phyloP scores from a whole-genome alignment of 805 yeast genomes.

The Ogataea dorogensis region DNA sequence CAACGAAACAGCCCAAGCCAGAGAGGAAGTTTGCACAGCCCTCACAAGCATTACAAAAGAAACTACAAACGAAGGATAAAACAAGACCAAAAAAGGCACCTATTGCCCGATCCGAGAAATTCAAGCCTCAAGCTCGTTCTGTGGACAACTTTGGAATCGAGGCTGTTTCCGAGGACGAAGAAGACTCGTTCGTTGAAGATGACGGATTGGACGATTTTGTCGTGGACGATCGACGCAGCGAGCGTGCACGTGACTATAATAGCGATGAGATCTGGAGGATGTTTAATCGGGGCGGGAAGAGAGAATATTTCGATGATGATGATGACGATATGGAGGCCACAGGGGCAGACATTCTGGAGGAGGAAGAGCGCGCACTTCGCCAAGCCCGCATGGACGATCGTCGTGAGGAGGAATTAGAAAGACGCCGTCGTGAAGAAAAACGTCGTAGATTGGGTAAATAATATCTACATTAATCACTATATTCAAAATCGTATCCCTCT shows the following conservation, averaged over 20 bases:
- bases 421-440: constrained; percentile 45
- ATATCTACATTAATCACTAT: constrained; percentile 29
- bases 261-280: constrained; percentile 89
- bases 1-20: constrained; percentile 1
- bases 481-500: constrained; percentile 47
- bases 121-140: neutral
- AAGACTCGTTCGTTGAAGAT: constrained; percentile 43
- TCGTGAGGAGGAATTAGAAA: constrained; percentile 63
- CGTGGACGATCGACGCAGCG: constrained; percentile 45
- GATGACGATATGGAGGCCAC: constrained; percentile 91
- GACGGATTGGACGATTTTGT: constrained; percentile 59
- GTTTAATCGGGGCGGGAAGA: constrained; percentile 63
- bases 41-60: constrained; percentile 50
- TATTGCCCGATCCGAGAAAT: neutral
- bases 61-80: constrained; percentile 36
- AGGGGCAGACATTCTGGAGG: constrained; percentile 83
- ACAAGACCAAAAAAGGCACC: constrained; percentile 8
- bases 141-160: constrained; percentile 31
- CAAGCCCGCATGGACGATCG: constrained; percentile 76
- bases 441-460: constrained; percentile 33
- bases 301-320: constrained; percentile 46
- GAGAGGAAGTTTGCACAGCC: constrained; percentile 48
- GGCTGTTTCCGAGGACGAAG: constrained; percentile 32
- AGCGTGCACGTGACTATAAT: constrained; percentile 43
- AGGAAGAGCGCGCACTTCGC: constrained; percentile 67